These are phyloP conservation scores for Bauhinia variegata DNA, from an alignment of 306 rosid species.

Conservation along the genomic window DNA sequence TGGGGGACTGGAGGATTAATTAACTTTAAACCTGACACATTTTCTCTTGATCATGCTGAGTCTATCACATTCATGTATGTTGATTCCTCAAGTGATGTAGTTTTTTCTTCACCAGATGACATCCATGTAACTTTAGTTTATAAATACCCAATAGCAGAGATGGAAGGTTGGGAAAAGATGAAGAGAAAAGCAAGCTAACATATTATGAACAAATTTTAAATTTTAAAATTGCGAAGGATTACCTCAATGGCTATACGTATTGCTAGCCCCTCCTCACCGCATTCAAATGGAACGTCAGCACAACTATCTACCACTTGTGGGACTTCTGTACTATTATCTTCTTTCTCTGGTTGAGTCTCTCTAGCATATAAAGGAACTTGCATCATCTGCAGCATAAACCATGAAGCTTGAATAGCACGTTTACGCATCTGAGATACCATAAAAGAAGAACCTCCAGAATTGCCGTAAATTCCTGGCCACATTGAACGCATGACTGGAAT, in stretches of 20 bases:
- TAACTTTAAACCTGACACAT: constrained; percentile 31
- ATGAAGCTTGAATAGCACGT: constrained; percentile 91
- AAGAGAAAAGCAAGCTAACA: constrained; percentile 27
- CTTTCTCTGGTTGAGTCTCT: constrained; percentile 56
- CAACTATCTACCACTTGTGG: constrained; percentile 54
- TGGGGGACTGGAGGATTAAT: constrained; percentile 11
- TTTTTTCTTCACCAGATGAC: not conserved
- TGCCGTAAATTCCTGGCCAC: constrained; percentile 94
- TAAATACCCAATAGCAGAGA: no score
- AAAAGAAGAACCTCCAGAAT: constrained; percentile 58
- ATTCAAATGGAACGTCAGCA: constrained; percentile 68
- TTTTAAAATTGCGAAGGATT: constrained; percentile 28
- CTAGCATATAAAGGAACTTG: constrained; percentile 67
- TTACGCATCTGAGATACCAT: constrained; percentile 80
- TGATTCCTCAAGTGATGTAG: not conserved
- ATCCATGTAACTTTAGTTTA: no score
- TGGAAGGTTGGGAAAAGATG: not conserved
- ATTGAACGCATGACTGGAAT: constrained; percentile 78
- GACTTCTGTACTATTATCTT: constrained; percentile 40
- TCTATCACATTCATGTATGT: constrained; percentile 8
- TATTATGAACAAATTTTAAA: not conserved
- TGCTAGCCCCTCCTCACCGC: constrained; percentile 87
- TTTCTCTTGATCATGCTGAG: no score
- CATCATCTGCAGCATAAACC: constrained; percentile 95
- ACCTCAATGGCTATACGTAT: constrained; percentile 89